Evolutionary conservation across 345 rosid genomes (phyloP).

Genomic region (Citrus inodora): DNA sequence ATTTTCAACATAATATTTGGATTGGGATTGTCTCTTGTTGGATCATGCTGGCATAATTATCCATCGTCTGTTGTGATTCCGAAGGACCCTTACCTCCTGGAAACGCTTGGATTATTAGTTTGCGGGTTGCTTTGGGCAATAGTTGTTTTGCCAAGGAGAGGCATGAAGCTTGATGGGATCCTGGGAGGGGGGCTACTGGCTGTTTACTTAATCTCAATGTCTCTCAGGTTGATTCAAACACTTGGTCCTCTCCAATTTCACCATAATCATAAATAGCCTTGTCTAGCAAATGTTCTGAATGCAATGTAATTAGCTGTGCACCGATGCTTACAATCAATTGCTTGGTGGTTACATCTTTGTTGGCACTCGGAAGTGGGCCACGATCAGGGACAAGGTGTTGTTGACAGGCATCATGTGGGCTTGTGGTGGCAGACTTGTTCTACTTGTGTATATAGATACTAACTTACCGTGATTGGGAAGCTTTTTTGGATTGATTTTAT

Average conservation of each 20-base stretch:
- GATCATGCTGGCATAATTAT: conserved; percentile 49
- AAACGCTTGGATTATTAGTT: conserved; percentile 63
- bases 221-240: conserved; percentile 49
- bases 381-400: too few species aligned
- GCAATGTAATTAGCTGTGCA: neutral
- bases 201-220: conserved; percentile 54
- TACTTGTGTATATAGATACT: neutral
- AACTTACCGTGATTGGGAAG: neutral
- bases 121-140: conserved; percentile 83
- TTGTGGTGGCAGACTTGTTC: too few species aligned
- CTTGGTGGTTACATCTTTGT: too few species aligned
- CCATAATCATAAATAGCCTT: neutral
- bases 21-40: conserved; percentile 65
- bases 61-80: conserved; percentile 50
- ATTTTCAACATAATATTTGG: conserved; percentile 76
- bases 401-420: too few species aligned
- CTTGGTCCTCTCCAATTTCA: conserved; percentile 22
- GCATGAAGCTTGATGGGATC: conserved; percentile 64
- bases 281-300: neutral
- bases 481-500: neutral
- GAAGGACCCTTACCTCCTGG: conserved; percentile 52
- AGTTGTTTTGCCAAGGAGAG: conserved; percentile 56
- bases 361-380: too few species aligned
- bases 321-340: neutral
- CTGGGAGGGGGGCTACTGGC: conserved; percentile 68